Percentiles rank a stretch among this genome's conserved stretches.
phyloP scores from a whole-genome alignment of 306 rosid species.

The Biancaea sappan region DNA sequence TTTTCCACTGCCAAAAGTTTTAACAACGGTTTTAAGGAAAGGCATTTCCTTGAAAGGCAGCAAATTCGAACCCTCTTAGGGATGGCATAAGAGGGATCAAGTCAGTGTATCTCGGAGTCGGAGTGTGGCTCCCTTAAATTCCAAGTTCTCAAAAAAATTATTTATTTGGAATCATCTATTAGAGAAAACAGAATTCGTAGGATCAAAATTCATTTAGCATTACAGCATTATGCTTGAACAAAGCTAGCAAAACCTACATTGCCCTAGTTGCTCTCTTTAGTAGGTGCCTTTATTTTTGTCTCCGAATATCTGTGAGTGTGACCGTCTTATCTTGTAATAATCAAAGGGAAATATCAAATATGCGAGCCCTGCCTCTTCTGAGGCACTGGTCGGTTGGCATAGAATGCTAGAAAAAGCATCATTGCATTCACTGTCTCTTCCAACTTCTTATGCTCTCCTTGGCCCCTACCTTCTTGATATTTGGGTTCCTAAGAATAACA shows the following conservation, averaged over 20 bases:
- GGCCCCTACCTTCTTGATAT: constrained; percentile 41
- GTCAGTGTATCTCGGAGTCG: neutral
- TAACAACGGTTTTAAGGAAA: no score
- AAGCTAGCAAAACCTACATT: constrained; percentile 11
- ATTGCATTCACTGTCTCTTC: constrained; percentile 25
- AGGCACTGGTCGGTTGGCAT: constrained; percentile 30
- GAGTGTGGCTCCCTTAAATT: no score
- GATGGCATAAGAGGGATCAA: neutral
- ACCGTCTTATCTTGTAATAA: constrained; percentile 12
- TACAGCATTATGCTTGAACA: neutral
- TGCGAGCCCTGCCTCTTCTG: constrained; percentile 31
- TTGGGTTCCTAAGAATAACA: constrained; percentile 31
- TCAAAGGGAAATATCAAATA: constrained; percentile 4
- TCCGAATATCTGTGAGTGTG: neutral
- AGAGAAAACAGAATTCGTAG: neutral
- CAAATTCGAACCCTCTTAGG: no score
- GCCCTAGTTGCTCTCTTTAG: neutral
- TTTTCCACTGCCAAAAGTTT: no score
- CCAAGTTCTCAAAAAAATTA: neutral
- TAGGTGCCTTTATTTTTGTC: neutral
- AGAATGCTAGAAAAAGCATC: constrained; percentile 26
- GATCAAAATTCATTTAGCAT: neutral
- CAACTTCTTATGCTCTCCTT: constrained; percentile 31
- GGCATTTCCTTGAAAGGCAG: no score
- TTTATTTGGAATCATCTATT: neutral